Base-by-base conservation (phyloP, 805 yeast species). In the Priceomyces melissophilus region DNA sequence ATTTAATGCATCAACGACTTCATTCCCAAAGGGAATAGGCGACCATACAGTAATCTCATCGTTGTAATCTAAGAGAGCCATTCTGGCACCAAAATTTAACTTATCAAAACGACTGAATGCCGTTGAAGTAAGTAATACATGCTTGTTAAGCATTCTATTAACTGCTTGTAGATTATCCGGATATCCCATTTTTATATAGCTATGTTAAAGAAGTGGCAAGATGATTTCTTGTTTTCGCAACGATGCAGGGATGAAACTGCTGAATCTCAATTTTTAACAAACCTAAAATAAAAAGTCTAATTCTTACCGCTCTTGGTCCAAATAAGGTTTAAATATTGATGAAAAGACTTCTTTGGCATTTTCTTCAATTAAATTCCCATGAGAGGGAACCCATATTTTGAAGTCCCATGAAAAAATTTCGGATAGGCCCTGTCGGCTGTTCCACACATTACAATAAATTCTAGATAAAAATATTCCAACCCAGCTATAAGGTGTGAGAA, bases 291-390 rank as follows among this genome's bases (percentile, higher is more conserved):
- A n/a, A n/a, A n/a, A n/a, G n/a, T n/a, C n/a, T n/a, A n/a, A n/a
- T 20, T 20, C 25, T 8, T 20, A 20, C 8, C 8, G 8, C 8
- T 20, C 25, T 8, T 20, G 4, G 7, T 20, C 25, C 8, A 20
- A 8, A 8, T 20, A 20, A 20, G 25, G 25, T 8, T 4, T 8
- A 20, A 20, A 20, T 4, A 20, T 8, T 20, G 25, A 20, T 5
- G 25, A 20, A 8, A 20, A 63, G 10, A 49, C 55, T 15, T 47
- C 43, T 46, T 60, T 60, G 1, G 67, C 68, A 37, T 57, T 54
- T 31, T 55, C 50, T 15, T 75, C 78, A 40, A 81, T 62, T 9
- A 78, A 65, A 45, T 73, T 75, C 10, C 87, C 87, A 53, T 81
- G 87, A 47, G 82, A 76, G 48, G 71, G 61, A 34, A 81, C 73